Evolutionary conservation across 148 eudicot species (phyloP).

Genomic region (Rhododendron simsii): DNA sequence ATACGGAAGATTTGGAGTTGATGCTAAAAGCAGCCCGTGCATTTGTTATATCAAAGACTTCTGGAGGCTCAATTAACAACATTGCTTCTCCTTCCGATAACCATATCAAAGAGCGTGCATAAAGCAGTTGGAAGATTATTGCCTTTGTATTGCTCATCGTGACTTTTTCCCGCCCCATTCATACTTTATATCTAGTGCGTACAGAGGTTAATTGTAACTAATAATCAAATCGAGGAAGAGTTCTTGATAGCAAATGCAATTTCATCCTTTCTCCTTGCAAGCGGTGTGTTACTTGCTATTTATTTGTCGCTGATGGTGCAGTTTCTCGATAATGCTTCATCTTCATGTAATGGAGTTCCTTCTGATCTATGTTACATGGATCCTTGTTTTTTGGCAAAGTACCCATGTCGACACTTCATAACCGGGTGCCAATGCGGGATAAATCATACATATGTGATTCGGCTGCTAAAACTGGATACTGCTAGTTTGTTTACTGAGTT

Average conservation of each 20-base stretch:
- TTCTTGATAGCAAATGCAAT: slow-evolving; percentile 4
- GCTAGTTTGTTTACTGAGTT: neutral
- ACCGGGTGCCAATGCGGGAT: neutral
- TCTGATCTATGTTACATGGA: neutral
- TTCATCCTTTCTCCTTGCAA: slow-evolving; percentile 16
- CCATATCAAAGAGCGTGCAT: slow-evolving; percentile 8
- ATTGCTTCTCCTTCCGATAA: slow-evolving; percentile 5
- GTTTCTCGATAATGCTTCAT: neutral
- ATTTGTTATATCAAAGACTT: slow-evolving; percentile 41
- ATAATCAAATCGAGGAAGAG: neutral
- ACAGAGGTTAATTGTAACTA: neutral
- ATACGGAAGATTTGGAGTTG: slow-evolving; percentile 59
- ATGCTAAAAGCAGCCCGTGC: slow-evolving; percentile 64
- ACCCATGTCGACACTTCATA: neutral
- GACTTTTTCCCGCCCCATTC: neutral
- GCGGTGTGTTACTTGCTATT: neutral
- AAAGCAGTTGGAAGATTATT: neutral
- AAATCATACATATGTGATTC: neutral
- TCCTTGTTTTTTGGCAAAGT: neutral
- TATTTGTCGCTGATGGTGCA: neutral
- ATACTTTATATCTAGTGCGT: neutral
- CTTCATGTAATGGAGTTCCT: neutral
- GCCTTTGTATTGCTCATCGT: neutral
- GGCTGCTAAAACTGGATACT: neutral
- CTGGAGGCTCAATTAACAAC: slow-evolving; percentile 13